These are phyloP conservation scores for Mycena haematopus DNA, from an alignment of 768 basidiomycete genomes.

Conservation along the genomic window DNA sequence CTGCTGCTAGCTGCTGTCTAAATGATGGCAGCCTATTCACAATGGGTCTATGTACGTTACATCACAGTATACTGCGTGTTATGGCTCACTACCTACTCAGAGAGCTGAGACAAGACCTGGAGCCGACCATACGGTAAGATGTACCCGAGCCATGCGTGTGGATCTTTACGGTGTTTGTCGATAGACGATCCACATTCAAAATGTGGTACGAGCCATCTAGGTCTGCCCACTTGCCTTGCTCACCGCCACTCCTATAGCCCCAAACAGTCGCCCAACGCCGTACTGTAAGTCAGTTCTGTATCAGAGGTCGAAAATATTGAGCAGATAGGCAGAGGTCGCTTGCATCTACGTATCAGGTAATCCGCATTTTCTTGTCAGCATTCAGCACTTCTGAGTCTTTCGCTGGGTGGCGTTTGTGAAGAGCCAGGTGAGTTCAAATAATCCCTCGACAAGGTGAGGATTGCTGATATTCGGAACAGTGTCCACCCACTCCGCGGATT, in stretches of 20 bases:
- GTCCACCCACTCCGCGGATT: constrained; percentile 14
- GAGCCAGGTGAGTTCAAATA: not conserved
- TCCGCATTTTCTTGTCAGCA: not conserved
- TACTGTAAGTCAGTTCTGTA: not conserved
- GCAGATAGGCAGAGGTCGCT: not conserved
- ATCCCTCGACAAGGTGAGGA: not conserved
- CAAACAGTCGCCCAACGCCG: not conserved
- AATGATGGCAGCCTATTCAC: not conserved
- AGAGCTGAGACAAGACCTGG: not conserved
- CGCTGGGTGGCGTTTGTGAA: not conserved
- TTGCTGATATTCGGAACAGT: not conserved
- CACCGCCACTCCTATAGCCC: not conserved
- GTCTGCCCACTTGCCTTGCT: not conserved
- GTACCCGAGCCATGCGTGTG: too few relatives aligned
- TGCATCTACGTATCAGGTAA: not conserved
- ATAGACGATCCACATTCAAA: not conserved
- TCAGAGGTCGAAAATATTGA: not conserved
- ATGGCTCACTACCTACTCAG: not conserved
- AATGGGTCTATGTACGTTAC: not conserved
- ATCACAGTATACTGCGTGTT: not conserved
- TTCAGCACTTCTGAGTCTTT: not conserved
- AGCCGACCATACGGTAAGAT: not conserved
- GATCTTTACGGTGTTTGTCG: not conserved
- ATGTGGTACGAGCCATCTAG: not conserved
- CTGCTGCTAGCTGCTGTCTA: too few relatives aligned